phyloP scores from a whole-genome alignment of 768 basidiomycete genomes.

The Rhizopogon vesiculosus region DNA sequence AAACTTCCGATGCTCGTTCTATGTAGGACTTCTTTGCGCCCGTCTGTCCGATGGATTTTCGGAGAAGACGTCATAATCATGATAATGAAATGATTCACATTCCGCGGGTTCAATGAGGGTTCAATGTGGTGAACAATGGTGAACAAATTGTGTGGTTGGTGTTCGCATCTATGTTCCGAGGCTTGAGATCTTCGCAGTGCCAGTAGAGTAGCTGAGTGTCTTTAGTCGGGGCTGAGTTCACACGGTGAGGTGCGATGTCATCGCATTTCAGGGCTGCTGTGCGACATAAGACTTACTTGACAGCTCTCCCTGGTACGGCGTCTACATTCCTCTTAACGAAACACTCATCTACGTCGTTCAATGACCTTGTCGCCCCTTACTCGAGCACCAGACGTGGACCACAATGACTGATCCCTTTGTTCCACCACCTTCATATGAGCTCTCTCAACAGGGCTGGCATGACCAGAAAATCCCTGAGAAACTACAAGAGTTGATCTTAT shows the following conservation, averaged over 20 bases:
- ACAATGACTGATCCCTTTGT: slow-evolving; percentile 21
- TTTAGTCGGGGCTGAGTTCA: background rate
- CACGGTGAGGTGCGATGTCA: background rate
- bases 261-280: background rate
- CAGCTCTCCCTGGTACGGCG: background rate
- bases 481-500: slow-evolving; percentile 6
- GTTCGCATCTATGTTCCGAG: no score
- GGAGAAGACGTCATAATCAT: no score
- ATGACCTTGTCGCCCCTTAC: background rate
- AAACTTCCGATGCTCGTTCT: no score
- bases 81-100: no score
- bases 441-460: slow-evolving; percentile 31
- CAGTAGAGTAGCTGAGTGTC: no score
- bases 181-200: no score
- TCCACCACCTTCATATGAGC: slow-evolving; percentile 37
- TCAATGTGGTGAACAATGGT: no score
- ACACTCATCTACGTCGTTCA: background rate
- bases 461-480: slow-evolving; percentile 45
- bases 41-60: no score
- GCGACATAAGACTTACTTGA: background rate
- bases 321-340: background rate
- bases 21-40: no score
- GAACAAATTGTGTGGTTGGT: no score
- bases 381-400: background rate
- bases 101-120: no score